Evolutionary conservation across 345 rosid species (phyloP), one percentile per base, ranked within the genome.

Genomic region (Schrenkiella parvula): DNA sequence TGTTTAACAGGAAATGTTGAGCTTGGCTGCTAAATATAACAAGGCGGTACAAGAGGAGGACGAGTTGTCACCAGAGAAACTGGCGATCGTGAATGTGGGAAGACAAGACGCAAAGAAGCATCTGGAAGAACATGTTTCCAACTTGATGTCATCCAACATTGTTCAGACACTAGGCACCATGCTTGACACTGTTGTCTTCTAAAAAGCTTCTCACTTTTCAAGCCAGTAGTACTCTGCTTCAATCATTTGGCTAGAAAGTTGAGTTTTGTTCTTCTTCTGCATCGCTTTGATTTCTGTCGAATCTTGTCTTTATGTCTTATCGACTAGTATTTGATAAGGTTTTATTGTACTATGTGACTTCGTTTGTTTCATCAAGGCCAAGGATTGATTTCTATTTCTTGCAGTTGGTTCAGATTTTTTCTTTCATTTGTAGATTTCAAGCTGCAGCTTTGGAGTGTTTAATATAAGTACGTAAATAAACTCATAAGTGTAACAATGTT

Each of bases 41-140:
- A 95, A 95, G 83, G 98, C 93, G 4, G 98, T 95, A 71, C 98
- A 95, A 79, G 99, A 89, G 83, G 98, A 95, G 73, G 99, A 95
- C 60, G 96, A 91, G 80, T 72, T 95, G 84, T 85, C 98, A 3
- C 98, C 93, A 0, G 99, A 91, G 82, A 95, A 95, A 77, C 86
- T 91, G 22, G 98, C 98, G 0, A 95, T 92, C 4, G 96, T 90
- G 6, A 89, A 95, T 48, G 98, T 92, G 34, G 99, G 99, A 73
- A 86, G 98, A 80, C 99, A 95, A 79, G 99, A 95, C 55, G 97
- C 98, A 10, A 95, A 95, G 84, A 95, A 95, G 84, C 98, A 95
- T 80, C 90, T 95, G 22, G 98, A 91, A 80, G 99, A 95, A 55
- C 96, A 95, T 42, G 92, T 91, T 59, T 87, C 99, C 19, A 87